Percentiles rank a stretch among this genome's conserved stretches.
These are phyloP conservation scores for Ceratopteris richardii DNA, from an alignment of 75 land plant species.

Conservation along the genomic window DNA sequence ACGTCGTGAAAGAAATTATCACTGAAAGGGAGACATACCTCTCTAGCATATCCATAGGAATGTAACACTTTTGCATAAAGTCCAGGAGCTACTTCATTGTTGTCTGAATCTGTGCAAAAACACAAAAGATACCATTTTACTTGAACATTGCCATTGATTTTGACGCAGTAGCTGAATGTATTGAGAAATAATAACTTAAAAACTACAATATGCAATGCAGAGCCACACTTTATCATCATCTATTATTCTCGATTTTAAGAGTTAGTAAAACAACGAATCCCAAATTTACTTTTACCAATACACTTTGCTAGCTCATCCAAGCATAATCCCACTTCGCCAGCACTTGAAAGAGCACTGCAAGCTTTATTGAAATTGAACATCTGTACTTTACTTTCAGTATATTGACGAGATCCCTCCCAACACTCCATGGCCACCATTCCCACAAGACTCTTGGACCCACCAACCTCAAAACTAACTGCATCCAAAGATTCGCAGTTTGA, in stretches of 20 bases:
- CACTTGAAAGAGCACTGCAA: slow-evolving; percentile 40
- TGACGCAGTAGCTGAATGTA: too few relatives aligned
- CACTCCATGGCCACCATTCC: background rate
- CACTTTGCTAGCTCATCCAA: slow-evolving; percentile 24
- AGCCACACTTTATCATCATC: too few relatives aligned
- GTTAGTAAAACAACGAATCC: too few relatives aligned
- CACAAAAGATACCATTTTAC: too few relatives aligned
- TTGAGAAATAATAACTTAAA: too few relatives aligned
- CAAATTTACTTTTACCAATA: too few relatives aligned
- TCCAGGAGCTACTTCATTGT: background rate
- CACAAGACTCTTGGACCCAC: background rate
- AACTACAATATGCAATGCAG: too few relatives aligned
- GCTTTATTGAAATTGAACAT: slow-evolving; percentile 24
- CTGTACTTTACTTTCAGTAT: background rate
- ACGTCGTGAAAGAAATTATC: too few relatives aligned
- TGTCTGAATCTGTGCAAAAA: too few relatives aligned
- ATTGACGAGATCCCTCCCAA: background rate
- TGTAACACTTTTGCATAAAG: background rate
- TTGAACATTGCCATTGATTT: too few relatives aligned
- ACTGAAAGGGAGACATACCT: too few relatives aligned
- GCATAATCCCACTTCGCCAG: slow-evolving; percentile 81
- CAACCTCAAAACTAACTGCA: background rate
- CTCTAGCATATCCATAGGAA: background rate
- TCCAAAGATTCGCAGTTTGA: background rate
- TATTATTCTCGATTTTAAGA: too few relatives aligned